A percentile compares a stretch with the other conserved stretches of the same genome.
Evolutionary conservation across 2,329 filamentous ascomycete species (phyloP).

Genomic region (Chaetomiaceae sp.): DNA sequence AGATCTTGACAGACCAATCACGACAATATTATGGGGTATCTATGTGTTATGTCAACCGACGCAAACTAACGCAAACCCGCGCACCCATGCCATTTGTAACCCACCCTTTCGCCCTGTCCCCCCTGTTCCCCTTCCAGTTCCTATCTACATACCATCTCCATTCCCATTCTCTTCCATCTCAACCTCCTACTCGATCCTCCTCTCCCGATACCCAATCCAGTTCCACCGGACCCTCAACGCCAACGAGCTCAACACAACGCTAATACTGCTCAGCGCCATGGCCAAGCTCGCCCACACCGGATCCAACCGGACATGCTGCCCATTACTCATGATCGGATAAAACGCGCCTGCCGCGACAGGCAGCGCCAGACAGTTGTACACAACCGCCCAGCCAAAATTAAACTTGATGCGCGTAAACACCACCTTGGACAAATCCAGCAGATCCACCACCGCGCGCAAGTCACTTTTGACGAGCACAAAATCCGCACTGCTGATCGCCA

Average conservation of each 20-base stretch:
- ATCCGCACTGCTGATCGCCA: constrained; percentile 74
- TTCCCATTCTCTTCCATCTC: no score
- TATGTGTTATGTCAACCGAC: not conserved
- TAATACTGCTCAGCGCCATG: constrained; percentile 90
- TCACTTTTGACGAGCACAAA: constrained; percentile 72
- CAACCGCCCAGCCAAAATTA: constrained; percentile 80
- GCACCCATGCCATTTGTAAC: not conserved
- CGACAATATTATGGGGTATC: not conserved
- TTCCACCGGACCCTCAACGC: constrained; percentile 48
- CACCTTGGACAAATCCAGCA: constrained; percentile 64
- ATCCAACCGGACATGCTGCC: constrained; percentile 60
- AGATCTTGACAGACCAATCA: no score
- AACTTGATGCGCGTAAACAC: constrained; percentile 76
- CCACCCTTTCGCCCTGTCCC: no score
- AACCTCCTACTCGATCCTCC: constrained; percentile 28
- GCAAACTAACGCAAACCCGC: no score
- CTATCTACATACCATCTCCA: not conserved
- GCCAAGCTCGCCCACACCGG: constrained; percentile 85
- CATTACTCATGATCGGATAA: constrained; percentile 51
- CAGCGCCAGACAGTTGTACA: constrained; percentile 76
- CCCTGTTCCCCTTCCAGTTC: no score
- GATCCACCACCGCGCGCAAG: constrained; percentile 64
- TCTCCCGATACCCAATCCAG: constrained; percentile 35
- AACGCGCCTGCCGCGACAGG: constrained; percentile 78
- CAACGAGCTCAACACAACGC: constrained; percentile 79